These are phyloP conservation scores for Begonia loranthoides DNA, from an alignment of 306 rosid species.

Conservation along the genomic window DNA sequence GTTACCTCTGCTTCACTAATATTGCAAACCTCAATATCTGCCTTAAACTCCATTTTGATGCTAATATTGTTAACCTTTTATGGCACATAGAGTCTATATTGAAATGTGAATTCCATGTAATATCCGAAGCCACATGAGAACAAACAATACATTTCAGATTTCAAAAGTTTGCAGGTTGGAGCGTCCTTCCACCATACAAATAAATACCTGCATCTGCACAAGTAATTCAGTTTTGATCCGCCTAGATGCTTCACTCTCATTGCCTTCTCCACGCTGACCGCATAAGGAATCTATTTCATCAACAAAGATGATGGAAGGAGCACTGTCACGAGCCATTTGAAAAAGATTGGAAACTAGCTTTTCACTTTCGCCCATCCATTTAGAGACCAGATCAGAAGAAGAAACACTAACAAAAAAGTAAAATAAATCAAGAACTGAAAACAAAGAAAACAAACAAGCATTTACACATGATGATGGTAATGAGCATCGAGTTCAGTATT, in stretches of 20 bases:
- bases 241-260: slow-evolving; percentile 95
- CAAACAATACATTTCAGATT: too few relatives aligned
- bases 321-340: slow-evolving; percentile 96
- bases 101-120: too few relatives aligned
- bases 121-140: too few relatives aligned
- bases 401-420: slow-evolving; percentile 41
- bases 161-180: neutral
- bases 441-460: neutral
- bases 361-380: slow-evolving; percentile 99
- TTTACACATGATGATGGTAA: neutral
- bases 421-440: neutral
- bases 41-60: too few relatives aligned
- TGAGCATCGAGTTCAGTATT: neutral
- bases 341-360: slow-evolving; percentile 88
- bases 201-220: slow-evolving; percentile 94
- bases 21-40: too few relatives aligned
- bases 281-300: slow-evolving; percentile 96
- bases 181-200: neutral
- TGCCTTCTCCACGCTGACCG: slow-evolving; percentile 94
- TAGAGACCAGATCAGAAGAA: slow-evolving; percentile 90
- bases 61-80: too few relatives aligned
- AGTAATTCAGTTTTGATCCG: slow-evolving; percentile 92
- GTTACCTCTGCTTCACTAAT: too few relatives aligned
- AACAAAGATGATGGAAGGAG: slow-evolving; percentile 78
- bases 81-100: too few relatives aligned